Percentiles rank a stretch among this genome's conserved stretches.
Conservation (phyloP, 1,139 yeast species). For the Sugiyamaella pinicola region DNA sequence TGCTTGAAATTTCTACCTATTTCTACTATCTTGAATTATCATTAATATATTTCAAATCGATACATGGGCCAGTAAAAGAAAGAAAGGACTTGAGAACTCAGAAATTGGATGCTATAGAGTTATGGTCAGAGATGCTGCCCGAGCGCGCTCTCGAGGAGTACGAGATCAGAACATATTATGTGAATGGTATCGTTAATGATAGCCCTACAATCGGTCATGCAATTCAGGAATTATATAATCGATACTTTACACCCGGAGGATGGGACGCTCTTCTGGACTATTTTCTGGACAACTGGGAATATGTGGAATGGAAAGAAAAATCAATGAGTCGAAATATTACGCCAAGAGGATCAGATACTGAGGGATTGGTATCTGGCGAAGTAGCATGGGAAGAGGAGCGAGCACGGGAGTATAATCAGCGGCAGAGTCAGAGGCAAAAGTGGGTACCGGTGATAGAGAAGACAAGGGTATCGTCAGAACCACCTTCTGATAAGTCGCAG, state of each 20-base stretch:
- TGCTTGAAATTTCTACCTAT: conserved; percentile 6
- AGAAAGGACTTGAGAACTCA: not conserved
- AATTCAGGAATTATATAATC: not conserved
- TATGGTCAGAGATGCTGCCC: conserved; percentile 5
- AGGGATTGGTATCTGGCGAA: too few relatives aligned
- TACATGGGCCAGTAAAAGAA: conserved; percentile 1
- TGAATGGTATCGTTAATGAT: not conserved
- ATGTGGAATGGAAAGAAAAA: not conserved
- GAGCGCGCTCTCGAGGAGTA: not conserved
- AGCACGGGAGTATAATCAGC: too few relatives aligned
- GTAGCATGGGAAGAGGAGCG: not conserved
- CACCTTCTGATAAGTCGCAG: not conserved
- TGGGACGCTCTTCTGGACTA: conserved; percentile 7
- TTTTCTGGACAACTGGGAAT: conserved; percentile 10
- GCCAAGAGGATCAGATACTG: too few relatives aligned
- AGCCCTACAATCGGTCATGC: not conserved
- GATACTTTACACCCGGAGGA: conserved; percentile 3
- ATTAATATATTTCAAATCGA: not conserved
- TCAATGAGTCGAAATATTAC: not conserved
- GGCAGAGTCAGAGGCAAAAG: too few relatives aligned
- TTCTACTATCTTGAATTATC: conserved; percentile 2
- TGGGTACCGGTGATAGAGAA: not conserved
- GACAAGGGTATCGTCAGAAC: not conserved
- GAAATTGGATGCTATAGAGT: not conserved
- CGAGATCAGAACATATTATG: not conserved